These are phyloP conservation scores for Entomortierella lignicola DNA, from an alignment of 192 early-diverging fungal genomes.

Conservation along the genomic window DNA sequence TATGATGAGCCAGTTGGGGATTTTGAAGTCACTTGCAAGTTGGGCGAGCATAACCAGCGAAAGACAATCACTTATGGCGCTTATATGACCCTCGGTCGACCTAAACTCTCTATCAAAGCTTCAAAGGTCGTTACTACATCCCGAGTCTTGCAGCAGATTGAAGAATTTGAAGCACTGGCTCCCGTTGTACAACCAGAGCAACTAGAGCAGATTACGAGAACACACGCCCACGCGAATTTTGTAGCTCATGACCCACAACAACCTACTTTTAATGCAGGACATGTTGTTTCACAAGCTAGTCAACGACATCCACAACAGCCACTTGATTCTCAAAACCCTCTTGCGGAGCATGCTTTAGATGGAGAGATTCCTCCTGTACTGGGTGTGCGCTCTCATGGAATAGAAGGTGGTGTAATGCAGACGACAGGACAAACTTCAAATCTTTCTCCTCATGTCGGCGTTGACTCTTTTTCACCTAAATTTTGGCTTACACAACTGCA, in stretches of 20 bases:
- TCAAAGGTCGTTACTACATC: background rate
- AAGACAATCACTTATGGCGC: slow-evolving; percentile 42
- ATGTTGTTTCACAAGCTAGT: slow-evolving; percentile 1
- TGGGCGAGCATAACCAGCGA: slow-evolving; percentile 21
- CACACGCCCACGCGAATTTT: background rate
- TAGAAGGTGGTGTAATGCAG: background rate
- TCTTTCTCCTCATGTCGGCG: slow-evolving; percentile 29
- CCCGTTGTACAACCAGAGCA: background rate
- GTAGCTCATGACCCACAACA: slow-evolving; percentile 46
- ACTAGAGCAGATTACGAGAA: slow-evolving; percentile 17
- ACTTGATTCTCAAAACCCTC: slow-evolving; percentile 40
- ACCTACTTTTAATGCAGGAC: slow-evolving; percentile 19
- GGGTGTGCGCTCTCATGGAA: background rate
- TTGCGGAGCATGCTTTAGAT: slow-evolving; percentile 13
- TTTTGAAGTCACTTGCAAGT: slow-evolving; percentile 30
- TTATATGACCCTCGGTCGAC: slow-evolving; percentile 40
- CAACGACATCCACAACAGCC: slow-evolving; percentile 52
- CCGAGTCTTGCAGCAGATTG: too few species aligned
- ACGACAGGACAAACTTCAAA: background rate
- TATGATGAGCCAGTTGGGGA: slow-evolving; percentile 38
- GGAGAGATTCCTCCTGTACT: slow-evolving; percentile 22
- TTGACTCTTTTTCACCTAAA: background rate
- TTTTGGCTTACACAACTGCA: background rate
- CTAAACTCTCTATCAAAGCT: slow-evolving; percentile 22
- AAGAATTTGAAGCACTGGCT: background rate